Evolutionary conservation across 495 filamentous ascomycete genomes (phyloP), one percentile per base, ranked within the genome.

Genomic region (Glarea lozoyensis): DNA sequence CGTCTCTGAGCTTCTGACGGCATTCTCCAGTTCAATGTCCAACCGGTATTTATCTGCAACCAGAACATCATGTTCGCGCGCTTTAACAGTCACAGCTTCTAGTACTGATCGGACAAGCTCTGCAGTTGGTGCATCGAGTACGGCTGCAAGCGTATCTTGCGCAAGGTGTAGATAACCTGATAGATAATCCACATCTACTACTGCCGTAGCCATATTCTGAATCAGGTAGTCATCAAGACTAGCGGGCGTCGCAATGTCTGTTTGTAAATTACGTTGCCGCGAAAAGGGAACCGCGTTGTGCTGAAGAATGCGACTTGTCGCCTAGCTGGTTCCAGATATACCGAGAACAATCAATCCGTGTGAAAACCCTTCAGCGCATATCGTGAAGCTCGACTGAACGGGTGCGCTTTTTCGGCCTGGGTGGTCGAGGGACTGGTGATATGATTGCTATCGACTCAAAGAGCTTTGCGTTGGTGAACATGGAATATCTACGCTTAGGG

Each of bases 11-110:
- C 72, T 80, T 29, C 86, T 79, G 12, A 93, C 80, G 19, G 81
- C 78, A 63, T 83, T 89, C 60, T 97, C 92, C 9, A 97, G 69
- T 65, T 97, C 92, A n/a, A 97, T 86, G 43, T 88, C 85, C 12
- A 84, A 59, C 39, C 82, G 82, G 33, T 94, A 72, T 61, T 94
- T 95, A 33, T 92, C 82, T 5, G 89, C 79, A 46, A 76, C 79
- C 11, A 90, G 62, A 29, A 78, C 73, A 51, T 95, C 87, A 50
- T 75, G 74, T 50, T 94, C 88, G 36, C 76, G 82, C 21, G 86
- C 83, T 62, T 86, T 93, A 21, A 67, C 66, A 17, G 78, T 70
- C 37, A 96, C 73, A 2, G 73, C 71, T 10, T 71, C 62, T 11
- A 96, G 65, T 21, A 96, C 67, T 24, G 70, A 63, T 36, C 70